Base-by-base conservation (phyloP, 345 rosid species). In the Erodium maritimum region DNA sequence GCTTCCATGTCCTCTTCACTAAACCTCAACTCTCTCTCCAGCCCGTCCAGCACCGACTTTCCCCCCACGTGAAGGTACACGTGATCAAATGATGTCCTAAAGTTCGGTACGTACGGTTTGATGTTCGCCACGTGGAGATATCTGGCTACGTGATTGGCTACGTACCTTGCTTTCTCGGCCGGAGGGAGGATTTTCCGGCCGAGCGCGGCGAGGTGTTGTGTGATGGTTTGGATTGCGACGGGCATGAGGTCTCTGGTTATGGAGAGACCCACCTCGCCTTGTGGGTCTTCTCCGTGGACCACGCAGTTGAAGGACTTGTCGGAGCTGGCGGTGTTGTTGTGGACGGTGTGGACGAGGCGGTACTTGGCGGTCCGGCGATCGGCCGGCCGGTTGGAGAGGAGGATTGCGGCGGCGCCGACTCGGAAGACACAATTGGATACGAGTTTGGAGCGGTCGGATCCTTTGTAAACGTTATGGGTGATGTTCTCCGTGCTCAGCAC, bases 401-500 rank as follows among this genome's bases (percentile, higher is more conserved):
- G 66, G 14, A 11, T 12, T 1, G 46, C 46, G 46, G 13, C 6
- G 13, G 8, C 46, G 10, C 46, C 46, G 6, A 17, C 25, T 12
- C 66, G 66, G 25, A 63, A 63, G n/a, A 63, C 12, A n/a, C 66
- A 55, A 17, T 63, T 55, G 0, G 66, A 5, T 37, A 63, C 54
- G 4, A 63, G 52, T 58, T 54, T 63, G 0, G 66, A 63, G 20
- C 60, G 60, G 19, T 63, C 53, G 14, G 54, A 42, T 18, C 66
- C 66, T 4, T 8, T 16, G 55, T 63, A 63, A 25, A 34, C 55
- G 18, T 48, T 46, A 19, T n/a, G 23, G 37, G 66, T 63, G 24
- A 55, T 55, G 46, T 55, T 63, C 23, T 63, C 66, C 23, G 58
- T 55, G 24, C 66, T 63, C 8, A 63, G 53, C 37, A 63, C 66